Base-by-base conservation (phyloP, 192 early-diverging fungal species). In the Chytriomyces hyalinus region DNA sequence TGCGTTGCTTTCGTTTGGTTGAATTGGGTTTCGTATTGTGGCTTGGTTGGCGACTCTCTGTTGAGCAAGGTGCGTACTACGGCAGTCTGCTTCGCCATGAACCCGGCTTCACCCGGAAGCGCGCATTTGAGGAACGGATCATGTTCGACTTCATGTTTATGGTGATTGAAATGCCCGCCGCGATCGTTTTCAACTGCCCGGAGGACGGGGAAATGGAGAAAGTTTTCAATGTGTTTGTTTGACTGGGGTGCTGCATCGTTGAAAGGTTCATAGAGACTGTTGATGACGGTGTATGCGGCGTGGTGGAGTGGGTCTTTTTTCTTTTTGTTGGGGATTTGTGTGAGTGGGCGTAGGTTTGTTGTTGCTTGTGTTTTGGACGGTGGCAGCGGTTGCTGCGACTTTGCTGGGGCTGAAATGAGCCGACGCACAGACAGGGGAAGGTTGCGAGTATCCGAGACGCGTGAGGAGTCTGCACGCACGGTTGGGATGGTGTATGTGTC, bases 161-260 rank as follows among this genome's bases (percentile, higher is more conserved):
- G 6, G 44, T 75, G 73, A n/a, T 65, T 44, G 60, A 62, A 46
- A n/a, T 44, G 24, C 17, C 17, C 73, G 24, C 73, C 73, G 11
- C 73, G 63, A 48, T 75, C 73, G 24, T 28, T 49, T 66, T 75
- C 49, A 11, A 64, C 20, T 15, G 64, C 43, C 10, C 49, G 61
- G 8, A 75, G 49, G 13, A 75, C 64, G 36, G 73, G 61, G 44
- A 75, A 75, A 47, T 49, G 66, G 60, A 75, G 73, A 4, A 75
- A n/a, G 26, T 75, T 66, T 7, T 49, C 26, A 50, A 64, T 15
- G 36, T 63, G 17, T 2, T 46, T 44, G 61, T 46, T 46, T 53
- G 20, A 20, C 45, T 50, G 17, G 10, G 72, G 72, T 44, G 61
- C 71, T 57, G n/a, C 15, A 57, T 2, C 53, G 53, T 57, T 13